Conservation (phyloP, 2,329 filamentous ascomycete genomes). For the Waltergamsia citrina region DNA sequence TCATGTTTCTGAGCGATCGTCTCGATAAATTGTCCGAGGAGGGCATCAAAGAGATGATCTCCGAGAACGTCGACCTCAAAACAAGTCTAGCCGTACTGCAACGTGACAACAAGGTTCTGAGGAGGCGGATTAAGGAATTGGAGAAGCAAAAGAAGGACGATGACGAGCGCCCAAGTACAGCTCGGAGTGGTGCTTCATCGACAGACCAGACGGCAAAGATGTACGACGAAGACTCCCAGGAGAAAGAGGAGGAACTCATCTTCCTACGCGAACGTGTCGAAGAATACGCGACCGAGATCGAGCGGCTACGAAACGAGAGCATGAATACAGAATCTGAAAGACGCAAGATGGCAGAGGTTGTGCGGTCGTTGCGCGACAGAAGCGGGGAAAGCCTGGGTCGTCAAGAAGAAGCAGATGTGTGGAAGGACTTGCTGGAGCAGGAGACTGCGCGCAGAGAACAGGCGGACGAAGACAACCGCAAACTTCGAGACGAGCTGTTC, state of each 20-base stretch:
- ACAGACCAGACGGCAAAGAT: conserved; percentile 47
- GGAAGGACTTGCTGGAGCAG: conserved; percentile 89
- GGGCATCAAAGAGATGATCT: conserved; percentile 95
- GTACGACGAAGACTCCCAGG: conserved; percentile 51
- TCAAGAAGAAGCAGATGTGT: conserved; percentile 69
- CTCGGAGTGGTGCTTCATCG: conserved; percentile 44
- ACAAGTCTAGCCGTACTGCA: conserved; percentile 82
- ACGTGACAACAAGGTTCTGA: conserved; percentile 79
- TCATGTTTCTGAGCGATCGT: conserved; percentile 92
- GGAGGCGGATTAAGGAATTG: conserved; percentile 73
- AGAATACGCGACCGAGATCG: conserved; percentile 74
- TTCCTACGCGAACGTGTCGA: conserved; percentile 81
- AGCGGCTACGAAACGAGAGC: conserved; percentile 69
- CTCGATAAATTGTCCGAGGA: conserved; percentile 91
- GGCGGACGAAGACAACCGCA: conserved; percentile 79
- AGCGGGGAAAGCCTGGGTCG: conserved; percentile 39
- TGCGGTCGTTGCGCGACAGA: conserved; percentile 44
- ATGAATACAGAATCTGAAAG: conserved; percentile 77
- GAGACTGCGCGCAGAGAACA: conserved; percentile 85
- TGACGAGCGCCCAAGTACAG: conserved; percentile 51
- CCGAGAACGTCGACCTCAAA: conserved; percentile 91
- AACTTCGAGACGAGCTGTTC: conserved; percentile 74
- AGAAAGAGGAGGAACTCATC: conserved; percentile 75
- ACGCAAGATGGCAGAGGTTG: conserved; percentile 73
- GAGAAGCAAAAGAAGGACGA: conserved; percentile 69